Evolutionary conservation across 2,329 filamentous ascomycete genomes (phyloP), one percentile per base, ranked within the genome.

Genomic region (Colletotrichum orchidophilum): DNA sequence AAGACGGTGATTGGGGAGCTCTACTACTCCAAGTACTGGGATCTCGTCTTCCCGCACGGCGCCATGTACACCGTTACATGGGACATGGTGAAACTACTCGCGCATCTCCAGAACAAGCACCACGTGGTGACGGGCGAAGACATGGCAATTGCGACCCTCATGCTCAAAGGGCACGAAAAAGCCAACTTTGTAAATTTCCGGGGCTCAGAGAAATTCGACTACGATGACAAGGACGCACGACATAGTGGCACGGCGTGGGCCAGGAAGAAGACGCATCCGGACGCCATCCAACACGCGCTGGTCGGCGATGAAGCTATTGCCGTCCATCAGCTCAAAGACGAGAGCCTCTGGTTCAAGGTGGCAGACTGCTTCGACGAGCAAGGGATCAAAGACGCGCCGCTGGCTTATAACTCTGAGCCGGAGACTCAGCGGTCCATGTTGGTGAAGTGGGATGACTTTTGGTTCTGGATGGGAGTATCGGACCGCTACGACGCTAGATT

Each of bases 1-100:
- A 72, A 70, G 12, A 80, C 79, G 5, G 73, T 79, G 8, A 77
- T 80, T 15, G 79, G 75, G 6, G 75, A 79, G 71, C 73, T 77
- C 11, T 80, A 76, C 67, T 78, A 77, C 26, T 76, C 75, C 18
- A 65, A 46, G 13, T 62, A 58, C 6, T 70, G 75, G 69, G 75
- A 77, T 61, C 74, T 76, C 42, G 75, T 74, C 1, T 80, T 78
- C 60, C 78, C 79, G 1, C 78, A 80, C 33, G 79, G 79, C 6
- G 75, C 78, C 29, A 79, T 81, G 75, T 80, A 80, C 73, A 80
- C 79, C 21, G 66, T 76, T 5, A 79, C 78, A 5, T 80, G 79
- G 78, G 79, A 80, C 58, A 75, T 80, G 75, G 74, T 80, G 6
- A 73, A 77, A 62, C 64, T 78, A 21, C 65, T 81, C 2, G 69